Evolutionary conservation across 2,329 filamentous ascomycete genomes (phyloP).

Genomic region (Hirsutella rhossiliensis): DNA sequence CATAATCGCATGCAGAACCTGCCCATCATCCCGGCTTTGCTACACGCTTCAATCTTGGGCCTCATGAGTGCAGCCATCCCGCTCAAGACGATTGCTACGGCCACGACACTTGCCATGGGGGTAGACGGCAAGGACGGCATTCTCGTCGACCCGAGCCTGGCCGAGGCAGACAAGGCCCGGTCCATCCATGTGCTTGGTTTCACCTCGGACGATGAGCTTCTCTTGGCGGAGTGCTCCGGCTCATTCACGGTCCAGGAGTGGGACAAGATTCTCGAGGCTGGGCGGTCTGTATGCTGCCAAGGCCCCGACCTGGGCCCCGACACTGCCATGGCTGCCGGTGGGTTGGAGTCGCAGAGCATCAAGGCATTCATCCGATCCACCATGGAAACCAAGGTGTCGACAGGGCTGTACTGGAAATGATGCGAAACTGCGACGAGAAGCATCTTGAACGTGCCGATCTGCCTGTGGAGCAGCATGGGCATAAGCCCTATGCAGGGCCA

Average conservation of each 20-base stretch:
- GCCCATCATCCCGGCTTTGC: constrained; percentile 64
- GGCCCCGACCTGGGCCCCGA: constrained; percentile 25
- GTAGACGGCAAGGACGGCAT: constrained; percentile 27
- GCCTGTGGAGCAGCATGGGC: neutral
- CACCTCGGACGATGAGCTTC: constrained; percentile 57
- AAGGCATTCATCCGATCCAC: constrained; percentile 49
- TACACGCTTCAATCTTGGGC: constrained; percentile 68
- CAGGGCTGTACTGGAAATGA: constrained; percentile 47
- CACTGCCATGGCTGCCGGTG: constrained; percentile 32
- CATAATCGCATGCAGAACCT: constrained; percentile 45
- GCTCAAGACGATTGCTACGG: constrained; percentile 58
- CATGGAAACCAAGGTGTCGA: constrained; percentile 41
- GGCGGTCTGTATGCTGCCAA: constrained; percentile 51
- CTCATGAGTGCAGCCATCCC: constrained; percentile 76
- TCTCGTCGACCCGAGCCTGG: constrained; percentile 48
- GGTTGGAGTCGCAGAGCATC: constrained; percentile 32
- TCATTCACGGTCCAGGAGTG: constrained; percentile 64
- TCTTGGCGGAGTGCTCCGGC: constrained; percentile 75
- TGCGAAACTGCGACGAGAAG: neutral
- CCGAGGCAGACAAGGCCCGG: constrained; percentile 47
- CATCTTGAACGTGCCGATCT: neutral
- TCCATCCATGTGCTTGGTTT: constrained; percentile 81
- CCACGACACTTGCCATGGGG: constrained; percentile 50
- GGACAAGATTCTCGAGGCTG: constrained; percentile 56
- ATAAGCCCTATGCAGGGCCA: neutral